Evolutionary conservation across 1,284 basidiomycete genomes (phyloP).

Genomic region (Crepidotus sp.): DNA sequence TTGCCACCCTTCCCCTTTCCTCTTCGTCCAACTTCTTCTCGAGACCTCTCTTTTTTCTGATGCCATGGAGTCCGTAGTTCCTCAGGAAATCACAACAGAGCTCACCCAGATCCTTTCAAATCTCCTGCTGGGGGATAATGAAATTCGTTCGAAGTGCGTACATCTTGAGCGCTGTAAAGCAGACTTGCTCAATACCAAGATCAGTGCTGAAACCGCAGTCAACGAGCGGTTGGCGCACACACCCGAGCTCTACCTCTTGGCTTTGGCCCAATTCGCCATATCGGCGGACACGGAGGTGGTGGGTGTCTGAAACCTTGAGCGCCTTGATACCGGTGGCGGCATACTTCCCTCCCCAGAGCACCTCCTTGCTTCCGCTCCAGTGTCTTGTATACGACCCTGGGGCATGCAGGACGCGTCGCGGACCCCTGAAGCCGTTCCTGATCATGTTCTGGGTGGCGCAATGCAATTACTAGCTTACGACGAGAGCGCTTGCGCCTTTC

Average conservation of each 20-base stretch:
- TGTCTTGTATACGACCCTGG: neutral
- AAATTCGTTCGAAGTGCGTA: conserved; percentile 59
- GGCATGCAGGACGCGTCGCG: neutral
- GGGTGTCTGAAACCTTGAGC: conserved; percentile 23
- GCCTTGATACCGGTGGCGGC: too few species aligned
- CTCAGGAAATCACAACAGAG: conserved; percentile 58
- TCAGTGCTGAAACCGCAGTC: conserved; percentile 68
- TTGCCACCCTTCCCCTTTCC: neutral
- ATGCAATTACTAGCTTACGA: neutral
- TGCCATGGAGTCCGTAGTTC: conserved; percentile 27
- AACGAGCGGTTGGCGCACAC: conserved; percentile 67
- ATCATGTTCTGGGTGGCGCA: neutral
- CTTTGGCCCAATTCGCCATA: conserved; percentile 65
- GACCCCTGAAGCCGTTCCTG: neutral
- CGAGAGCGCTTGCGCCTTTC: neutral
- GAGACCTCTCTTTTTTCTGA: conserved; percentile 2
- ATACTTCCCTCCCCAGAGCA: too few species aligned
- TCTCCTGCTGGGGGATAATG: conserved; percentile 71
- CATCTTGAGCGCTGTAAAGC: conserved; percentile 1
- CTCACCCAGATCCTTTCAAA: conserved; percentile 76
- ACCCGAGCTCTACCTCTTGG: conserved; percentile 68
- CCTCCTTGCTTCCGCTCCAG: neutral
- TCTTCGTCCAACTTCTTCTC: neutral
- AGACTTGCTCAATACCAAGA: conserved; percentile 4
- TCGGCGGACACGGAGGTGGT: conserved; percentile 67